Base-by-base conservation (phyloP, 2,329 filamentous ascomycete species). In the Arthrobotrys sinensis region DNA sequence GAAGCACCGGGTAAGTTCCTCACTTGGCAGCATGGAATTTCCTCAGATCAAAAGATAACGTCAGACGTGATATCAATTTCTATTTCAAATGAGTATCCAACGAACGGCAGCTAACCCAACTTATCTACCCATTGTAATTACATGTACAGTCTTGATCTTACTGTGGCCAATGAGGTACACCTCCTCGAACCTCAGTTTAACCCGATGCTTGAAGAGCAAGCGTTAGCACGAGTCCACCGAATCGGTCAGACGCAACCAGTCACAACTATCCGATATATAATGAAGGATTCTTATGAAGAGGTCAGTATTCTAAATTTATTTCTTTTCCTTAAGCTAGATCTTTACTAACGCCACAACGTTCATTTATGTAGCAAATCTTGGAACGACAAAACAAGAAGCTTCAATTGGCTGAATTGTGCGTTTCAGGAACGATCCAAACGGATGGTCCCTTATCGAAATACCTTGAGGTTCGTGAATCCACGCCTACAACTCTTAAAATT, bases 131-230 rank as follows among this genome's bases (percentile, higher is more conserved):
- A n/a, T n/a, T n/a, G n/a, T n/a, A n/a, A n/a, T n/a, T n/a, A n/a
- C n/a, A n/a, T n/a, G n/a, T n/a, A n/a, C n/a, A n/a, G n/a, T n/a
- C 55, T 83, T 19, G 82, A 83, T 48, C 62, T 83, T 16, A 82
- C 81, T 1, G 77, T 80, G 12, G 83, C 82, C n/a, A 82, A 71
- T n/a, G 81, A 80, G 7, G 80, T 84, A 32, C 80, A 83, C 46
- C 80, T 83, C 24, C 79, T 83, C 5, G 83, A 84, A 40, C 83
- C 82, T 1, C 82, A 84, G 63, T 84, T 82, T 81, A 84, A 84
- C 46, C 83, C 83, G 5, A 82, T 81, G 50, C 67, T 82, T 3
- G 83, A 84, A 64, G 76, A 81, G 12, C 83, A 83, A 76, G 83
- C 83, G 1, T 80, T 83, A 19, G 82, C 81, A 0, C 77, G 83